phyloP scores from a whole-genome alignment of 2,329 filamentous ascomycete species.

The Tolypocladium tropicale region DNA sequence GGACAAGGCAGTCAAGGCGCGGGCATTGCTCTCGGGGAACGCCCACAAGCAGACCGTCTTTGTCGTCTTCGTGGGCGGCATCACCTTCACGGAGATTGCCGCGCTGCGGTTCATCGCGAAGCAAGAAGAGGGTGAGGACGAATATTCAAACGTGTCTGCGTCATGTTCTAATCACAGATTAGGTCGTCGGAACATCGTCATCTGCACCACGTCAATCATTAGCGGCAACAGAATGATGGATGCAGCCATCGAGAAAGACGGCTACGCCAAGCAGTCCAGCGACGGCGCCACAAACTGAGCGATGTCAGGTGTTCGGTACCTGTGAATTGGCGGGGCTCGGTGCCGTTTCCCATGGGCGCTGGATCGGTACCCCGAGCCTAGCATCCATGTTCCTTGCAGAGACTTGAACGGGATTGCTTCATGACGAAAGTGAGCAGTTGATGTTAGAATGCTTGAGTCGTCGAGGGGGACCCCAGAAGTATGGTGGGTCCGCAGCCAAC shows the following conservation, averaged over 20 bases:
- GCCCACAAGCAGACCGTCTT: slow-evolving; percentile 76
- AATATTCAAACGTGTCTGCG: neutral
- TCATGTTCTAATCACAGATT: slow-evolving; percentile 6
- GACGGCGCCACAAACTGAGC: neutral
- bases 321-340: neutral
- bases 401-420: neutral
- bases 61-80: slow-evolving; percentile 95
- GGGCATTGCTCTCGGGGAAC: slow-evolving; percentile 72
- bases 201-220: slow-evolving; percentile 86
- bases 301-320: neutral
- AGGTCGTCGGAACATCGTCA: slow-evolving; percentile 73
- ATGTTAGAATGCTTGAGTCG: neutral
- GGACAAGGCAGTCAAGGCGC: slow-evolving; percentile 82
- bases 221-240: slow-evolving; percentile 86
- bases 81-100: slow-evolving; percentile 93
- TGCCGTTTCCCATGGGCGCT: neutral
- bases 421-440: neutral
- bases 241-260: slow-evolving; percentile 64
- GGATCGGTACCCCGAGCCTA: neutral
- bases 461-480: neutral
- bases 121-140: slow-evolving; percentile 58
- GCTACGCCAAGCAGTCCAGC: slow-evolving; percentile 32
- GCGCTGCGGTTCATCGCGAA: slow-evolving; percentile 82
- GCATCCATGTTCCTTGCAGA: neutral
- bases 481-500: neutral